These are phyloP conservation scores for Pythium rishiriense DNA, from an alignment of 352 stramenopile species.

Conservation along the genomic window DNA sequence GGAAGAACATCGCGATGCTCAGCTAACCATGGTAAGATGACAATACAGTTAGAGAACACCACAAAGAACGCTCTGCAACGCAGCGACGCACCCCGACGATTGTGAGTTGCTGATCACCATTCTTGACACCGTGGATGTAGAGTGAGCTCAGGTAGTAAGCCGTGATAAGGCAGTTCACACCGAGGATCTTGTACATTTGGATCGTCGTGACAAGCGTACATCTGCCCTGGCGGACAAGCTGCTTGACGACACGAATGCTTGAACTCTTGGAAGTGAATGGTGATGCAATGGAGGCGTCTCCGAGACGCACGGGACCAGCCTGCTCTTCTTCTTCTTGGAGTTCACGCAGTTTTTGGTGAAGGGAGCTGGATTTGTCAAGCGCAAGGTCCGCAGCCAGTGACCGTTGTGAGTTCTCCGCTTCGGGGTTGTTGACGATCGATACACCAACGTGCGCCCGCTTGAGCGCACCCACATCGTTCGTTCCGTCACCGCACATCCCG, in stretches of 20 bases:
- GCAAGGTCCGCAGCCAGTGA: constrained; percentile 11
- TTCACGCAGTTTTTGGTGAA: constrained; percentile 21
- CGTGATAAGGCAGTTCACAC: constrained; percentile 94
- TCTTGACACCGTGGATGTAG: constrained; percentile 94
- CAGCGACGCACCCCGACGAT: constrained; percentile 36
- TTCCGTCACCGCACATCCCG: constrained; percentile 96
- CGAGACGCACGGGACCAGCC: constrained; percentile 88
- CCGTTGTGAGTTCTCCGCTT: constrained; percentile 24
- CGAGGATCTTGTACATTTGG: constrained; percentile 95
- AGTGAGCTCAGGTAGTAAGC: constrained; percentile 93
- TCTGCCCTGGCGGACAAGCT: constrained; percentile 94
- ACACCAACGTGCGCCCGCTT: constrained; percentile 93
- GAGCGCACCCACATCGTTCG: constrained; percentile 93
- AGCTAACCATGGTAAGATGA: constrained; percentile 31
- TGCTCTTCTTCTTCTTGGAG: constrained; percentile 35
- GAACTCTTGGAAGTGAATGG: constrained; percentile 95
- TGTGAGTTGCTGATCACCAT: constrained; percentile 91
- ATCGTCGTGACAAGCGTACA: constrained; percentile 97
- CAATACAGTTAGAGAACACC: neutral
- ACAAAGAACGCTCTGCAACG: neutral
- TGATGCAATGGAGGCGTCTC: constrained; percentile 96
- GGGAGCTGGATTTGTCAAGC: constrained; percentile 8
- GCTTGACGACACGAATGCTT: constrained; percentile 67
- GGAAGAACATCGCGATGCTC: constrained; percentile 54
- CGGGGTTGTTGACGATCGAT: constrained; percentile 87